A percentile compares a stretch with the other conserved stretches of the same genome.
These are phyloP conservation scores for Curvularia spicifera DNA, from an alignment of 2,329 filamentous ascomycete species.

Conservation along the genomic window DNA sequence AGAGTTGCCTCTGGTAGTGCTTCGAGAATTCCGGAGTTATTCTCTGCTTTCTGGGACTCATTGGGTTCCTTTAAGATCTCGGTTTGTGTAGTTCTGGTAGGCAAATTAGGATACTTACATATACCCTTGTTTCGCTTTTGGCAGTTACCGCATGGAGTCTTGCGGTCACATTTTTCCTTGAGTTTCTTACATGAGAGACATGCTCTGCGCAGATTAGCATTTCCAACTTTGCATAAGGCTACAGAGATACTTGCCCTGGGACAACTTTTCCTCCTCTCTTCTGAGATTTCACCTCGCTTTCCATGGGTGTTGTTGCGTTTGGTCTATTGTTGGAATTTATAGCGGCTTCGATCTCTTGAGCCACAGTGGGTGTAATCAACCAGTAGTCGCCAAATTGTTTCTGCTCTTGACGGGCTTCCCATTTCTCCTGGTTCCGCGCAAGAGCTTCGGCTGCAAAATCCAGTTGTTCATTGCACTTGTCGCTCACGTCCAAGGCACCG, in stretches of 20 bases:
- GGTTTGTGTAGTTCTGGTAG: constrained; percentile 8
- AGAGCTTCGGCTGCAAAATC: constrained; percentile 73
- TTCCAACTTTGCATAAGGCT: not conserved
- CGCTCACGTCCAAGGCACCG: constrained; percentile 74
- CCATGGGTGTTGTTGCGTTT: constrained; percentile 27
- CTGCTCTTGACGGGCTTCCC: constrained; percentile 67
- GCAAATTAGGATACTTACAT: constrained; percentile 16
- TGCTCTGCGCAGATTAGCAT: constrained; percentile 12
- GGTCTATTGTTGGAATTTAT: constrained; percentile 13
- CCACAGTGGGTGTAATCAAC: constrained; percentile 62
- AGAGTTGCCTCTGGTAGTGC: constrained; percentile 45
- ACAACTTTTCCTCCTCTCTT: constrained; percentile 12
- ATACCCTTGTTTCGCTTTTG: constrained; percentile 8
- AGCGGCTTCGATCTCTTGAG: constrained; percentile 45
- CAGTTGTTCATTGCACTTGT: constrained; percentile 68
- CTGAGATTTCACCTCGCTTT: constrained; percentile 15
- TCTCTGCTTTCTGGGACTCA: not conserved
- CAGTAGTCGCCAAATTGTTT: constrained; percentile 68
- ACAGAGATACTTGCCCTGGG: constrained; percentile 16
- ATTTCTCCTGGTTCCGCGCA: constrained; percentile 66
- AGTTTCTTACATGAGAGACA: constrained; percentile 18
- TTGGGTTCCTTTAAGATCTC: not conserved
- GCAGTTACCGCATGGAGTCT: constrained; percentile 20
- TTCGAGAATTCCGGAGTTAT: constrained; percentile 25
- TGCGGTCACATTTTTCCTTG: constrained; percentile 22